phyloP scores from a whole-genome alignment of 371 early-diverging fungal species.

The Dichotomocladium elegans region DNA sequence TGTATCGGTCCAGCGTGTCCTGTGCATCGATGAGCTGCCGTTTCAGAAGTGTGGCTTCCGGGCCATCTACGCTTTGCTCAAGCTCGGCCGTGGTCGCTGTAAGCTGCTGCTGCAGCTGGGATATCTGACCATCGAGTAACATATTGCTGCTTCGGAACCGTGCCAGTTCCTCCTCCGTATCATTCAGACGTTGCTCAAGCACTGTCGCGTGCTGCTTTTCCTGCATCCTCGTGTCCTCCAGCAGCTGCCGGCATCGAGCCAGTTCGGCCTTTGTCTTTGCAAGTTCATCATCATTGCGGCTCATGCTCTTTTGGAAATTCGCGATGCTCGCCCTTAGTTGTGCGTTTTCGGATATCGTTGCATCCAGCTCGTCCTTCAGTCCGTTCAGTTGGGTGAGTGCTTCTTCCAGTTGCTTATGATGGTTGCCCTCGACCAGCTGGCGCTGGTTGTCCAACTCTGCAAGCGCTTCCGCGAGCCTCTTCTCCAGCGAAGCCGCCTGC shows the following conservation, averaged over 20 bases:
- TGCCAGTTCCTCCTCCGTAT: not conserved
- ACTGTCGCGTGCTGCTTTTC: not conserved
- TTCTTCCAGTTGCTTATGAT: not conserved
- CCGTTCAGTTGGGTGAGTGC: not conserved
- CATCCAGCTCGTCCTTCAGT: not conserved
- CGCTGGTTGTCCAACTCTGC: not conserved
- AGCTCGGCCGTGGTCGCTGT: not conserved
- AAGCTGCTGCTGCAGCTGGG: not conserved
- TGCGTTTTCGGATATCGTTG: too few species aligned
- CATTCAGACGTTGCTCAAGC: not conserved
- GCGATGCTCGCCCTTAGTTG: too few species aligned
- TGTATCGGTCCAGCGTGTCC: not conserved
- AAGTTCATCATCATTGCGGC: too few species aligned
- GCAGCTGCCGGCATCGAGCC: not conserved
- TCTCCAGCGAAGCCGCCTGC: too few species aligned
- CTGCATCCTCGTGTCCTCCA: not conserved
- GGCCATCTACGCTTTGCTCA: not conserved
- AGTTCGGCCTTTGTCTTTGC: not conserved
- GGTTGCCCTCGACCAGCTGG: too few species aligned
- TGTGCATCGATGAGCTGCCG: not conserved
- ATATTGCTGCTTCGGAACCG: too few species aligned
- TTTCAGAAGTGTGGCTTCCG: not conserved
- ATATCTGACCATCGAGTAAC: too few species aligned
- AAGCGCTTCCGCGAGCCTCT: not conserved
- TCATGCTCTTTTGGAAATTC: too few species aligned